phyloP scores from a whole-genome alignment of 1,284 basidiomycete genomes.

The Malassezia obtusa region DNA sequence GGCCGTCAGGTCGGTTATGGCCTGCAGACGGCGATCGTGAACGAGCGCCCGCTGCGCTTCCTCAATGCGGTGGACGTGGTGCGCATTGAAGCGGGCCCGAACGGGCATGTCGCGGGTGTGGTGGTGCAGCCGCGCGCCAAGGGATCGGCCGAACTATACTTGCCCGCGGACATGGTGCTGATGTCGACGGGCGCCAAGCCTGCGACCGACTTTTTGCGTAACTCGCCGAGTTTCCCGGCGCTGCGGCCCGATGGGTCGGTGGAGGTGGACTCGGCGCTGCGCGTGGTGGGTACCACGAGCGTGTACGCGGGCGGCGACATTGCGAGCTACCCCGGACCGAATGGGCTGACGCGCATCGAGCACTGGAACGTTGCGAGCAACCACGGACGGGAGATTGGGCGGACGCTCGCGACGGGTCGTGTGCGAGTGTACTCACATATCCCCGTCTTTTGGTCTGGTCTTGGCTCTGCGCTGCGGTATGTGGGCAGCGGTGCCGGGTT shows the following conservation, averaged over 20 bases:
- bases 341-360: conserved; percentile 61
- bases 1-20: conserved; percentile 71
- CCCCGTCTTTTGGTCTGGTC: conserved; percentile 72
- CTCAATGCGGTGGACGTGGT: conserved; percentile 65
- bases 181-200: conserved; percentile 83
- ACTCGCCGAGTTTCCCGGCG: conserved; percentile 54
- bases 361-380: conserved; percentile 87
- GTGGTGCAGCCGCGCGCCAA: conserved; percentile 15
- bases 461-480: conserved; percentile 71
- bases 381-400: conserved; percentile 72
- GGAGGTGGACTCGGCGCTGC: conserved; percentile 67
- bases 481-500: conserved; percentile 61
- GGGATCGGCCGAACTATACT: conserved; percentile 44
- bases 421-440: conserved; percentile 59
- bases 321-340: conserved; percentile 64
- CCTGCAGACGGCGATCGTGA: conserved; percentile 58
- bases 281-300: conserved; percentile 56
- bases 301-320: conserved; percentile 87
- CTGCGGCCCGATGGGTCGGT: conserved; percentile 60
- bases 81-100: conserved; percentile 55
- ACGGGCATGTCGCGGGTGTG: conserved; percentile 10
- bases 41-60: conserved; percentile 71
- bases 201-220: conserved; percentile 70
- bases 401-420: conserved; percentile 48
- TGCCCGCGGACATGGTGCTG: conserved; percentile 70